Evolutionary conservation across 2,329 filamentous ascomycete genomes (phyloP), one percentile per base, ranked within the genome.

Genomic region (Tricladium varicosporioides): DNA sequence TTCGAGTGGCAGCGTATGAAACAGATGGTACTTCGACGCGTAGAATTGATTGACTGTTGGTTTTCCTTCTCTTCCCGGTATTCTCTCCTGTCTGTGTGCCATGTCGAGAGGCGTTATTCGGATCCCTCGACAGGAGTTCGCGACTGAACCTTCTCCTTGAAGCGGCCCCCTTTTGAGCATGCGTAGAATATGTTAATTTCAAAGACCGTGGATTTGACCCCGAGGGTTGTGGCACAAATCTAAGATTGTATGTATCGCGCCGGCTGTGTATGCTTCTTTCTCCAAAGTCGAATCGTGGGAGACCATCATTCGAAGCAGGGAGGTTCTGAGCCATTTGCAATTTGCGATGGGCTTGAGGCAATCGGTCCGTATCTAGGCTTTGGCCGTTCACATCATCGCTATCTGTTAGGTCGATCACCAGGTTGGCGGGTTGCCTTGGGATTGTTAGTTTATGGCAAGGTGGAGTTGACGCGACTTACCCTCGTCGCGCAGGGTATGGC

Each of bases 41-140:
- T 22, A 13, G 27, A 10, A n/a, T 19, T 4, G 11, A 14, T 44
- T 19, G 19, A 48, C 49, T 33, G 42, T 47, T 11, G 13, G 31
- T 48, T 27, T 45, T 53, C 42, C 32, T 36, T 36, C 54, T 43
- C 50, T 52, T 53, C 27, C 48, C 27, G n/a, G 43, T n/a, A 22
- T 52, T 53, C 18, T 49, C 49, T 40, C 5, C 33, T 43, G n/a
- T 19, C 13, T 53, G 9, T 19, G 31, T 43, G 10, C 13, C 44
- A 42, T 14, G 22, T 44, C 18, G 18, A 51, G 10, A 13, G 10
- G 36, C 36, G 36, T 10, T 40, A n/a, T 18, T 44, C 1, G 19
- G 18, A 43, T 31, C 43, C 43, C 40, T 40, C 18, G 16, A 9
- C 1, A 40, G n/a, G 11, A 51, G 27, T 43, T 44, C 33, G 4